A percentile compares a stretch with the other conserved stretches of the same genome.
Evolutionary conservation across 768 basidiomycete species (phyloP).

Genomic region (Trametes elegans): DNA sequence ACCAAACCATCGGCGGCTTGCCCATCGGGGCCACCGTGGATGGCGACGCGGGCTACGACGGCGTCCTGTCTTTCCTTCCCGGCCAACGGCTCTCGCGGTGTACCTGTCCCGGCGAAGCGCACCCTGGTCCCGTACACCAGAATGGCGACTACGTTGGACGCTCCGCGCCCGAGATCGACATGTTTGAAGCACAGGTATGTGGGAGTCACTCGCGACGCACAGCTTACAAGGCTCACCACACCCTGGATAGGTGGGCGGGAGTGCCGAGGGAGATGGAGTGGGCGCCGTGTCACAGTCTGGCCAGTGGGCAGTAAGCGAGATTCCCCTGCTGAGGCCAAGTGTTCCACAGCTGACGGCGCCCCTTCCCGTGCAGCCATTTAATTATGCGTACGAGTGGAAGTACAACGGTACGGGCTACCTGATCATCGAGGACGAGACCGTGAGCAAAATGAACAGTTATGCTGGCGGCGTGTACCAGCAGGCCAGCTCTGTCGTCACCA

Average conservation of each 20-base stretch:
- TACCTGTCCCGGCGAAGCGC: conserved; percentile 47
- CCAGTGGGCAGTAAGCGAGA: conserved; percentile 67
- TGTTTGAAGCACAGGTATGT: conserved; percentile 64
- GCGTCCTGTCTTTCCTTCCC: conserved; percentile 50
- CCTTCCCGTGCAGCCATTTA: conserved; percentile 59
- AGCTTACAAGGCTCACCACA: conserved; percentile 78
- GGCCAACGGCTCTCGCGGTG: conserved; percentile 38
- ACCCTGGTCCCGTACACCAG: conserved; percentile 49
- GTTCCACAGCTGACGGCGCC: background rate
- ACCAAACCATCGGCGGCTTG: conserved; percentile 69
- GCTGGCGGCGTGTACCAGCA: conserved; percentile 81
- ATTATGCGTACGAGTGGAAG: conserved; percentile 69
- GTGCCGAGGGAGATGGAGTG: conserved; percentile 26
- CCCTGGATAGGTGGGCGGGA: conserved; percentile 67
- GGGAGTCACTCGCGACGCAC: conserved; percentile 54
- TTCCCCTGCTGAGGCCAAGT: background rate
- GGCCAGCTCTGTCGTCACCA: conserved; percentile 42
- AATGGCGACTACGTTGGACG: conserved; percentile 64
- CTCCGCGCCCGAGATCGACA: conserved; percentile 68
- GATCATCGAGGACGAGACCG: conserved; percentile 50
- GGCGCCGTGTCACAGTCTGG: conserved; percentile 62
- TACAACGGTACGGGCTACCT: conserved; percentile 59
- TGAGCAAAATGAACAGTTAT: conserved; percentile 61
- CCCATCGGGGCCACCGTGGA: conserved; percentile 58
- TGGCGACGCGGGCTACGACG: conserved; percentile 48